Base-by-base conservation (phyloP, 2,329 filamentous ascomycete species). In the Didymella pomorum region DNA sequence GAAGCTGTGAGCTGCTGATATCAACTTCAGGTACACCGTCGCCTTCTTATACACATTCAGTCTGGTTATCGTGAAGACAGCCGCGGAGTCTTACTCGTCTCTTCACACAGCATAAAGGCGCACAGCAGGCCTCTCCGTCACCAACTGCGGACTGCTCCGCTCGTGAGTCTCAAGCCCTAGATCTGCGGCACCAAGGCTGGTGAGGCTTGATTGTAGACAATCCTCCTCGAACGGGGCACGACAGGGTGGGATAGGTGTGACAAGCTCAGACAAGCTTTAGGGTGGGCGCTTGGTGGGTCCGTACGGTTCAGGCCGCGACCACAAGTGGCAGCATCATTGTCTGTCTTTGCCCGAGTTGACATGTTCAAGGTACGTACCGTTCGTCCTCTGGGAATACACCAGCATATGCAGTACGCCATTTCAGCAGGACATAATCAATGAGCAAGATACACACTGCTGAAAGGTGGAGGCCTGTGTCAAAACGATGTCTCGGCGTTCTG, bases 201-300 rank as follows among this genome's bases (percentile, higher is more conserved):
- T 41, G 10, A 48, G 41, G 37, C 43, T 43, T 48, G 46, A 33
- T 26, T 51, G 52, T 20, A 51, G 20, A 39, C 48, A 11, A 51
- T 54, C 44, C 23, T 35, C 55, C 5, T 35, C 21, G 4, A 2
- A 31, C n/a, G 44, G 29, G 10, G 11, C 43, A 42, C 23, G 28
- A 42, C 42, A 26, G 23, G 18, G 29, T 9, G 25, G 48, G 18
- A 52, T 28, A 52, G 25, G 28, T 39, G 49, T 48, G 49, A 52
- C 49, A 58, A 58, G 55, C 49, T 42, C 48, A 45, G 44, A 58
- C 49, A 58, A 53, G 55, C 44, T 53, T 49, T 29, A 16, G 21
- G 29, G 31, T 25, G 16, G 31, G 55, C 49, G 49, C 44, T 49
- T 49, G 31, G 55, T 45, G 29, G 55, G 49, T 43, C 37, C 28